Base-by-base conservation (phyloP, 331 rosid species). In the Dryas integrifolia region DNA sequence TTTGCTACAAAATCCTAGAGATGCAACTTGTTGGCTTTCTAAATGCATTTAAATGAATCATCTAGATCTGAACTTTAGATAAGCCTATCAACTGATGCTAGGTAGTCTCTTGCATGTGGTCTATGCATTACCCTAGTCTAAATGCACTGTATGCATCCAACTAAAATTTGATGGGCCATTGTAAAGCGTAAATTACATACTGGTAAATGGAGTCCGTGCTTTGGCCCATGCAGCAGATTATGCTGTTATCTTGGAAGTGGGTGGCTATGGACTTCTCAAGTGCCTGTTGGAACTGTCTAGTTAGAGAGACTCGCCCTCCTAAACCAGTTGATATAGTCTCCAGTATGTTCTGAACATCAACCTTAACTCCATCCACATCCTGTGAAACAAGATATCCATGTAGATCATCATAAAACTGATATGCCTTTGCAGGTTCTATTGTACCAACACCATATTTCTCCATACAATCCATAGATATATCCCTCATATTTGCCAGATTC, bases 171-270 rank as follows among this genome's bases (percentile, higher is more conserved):
- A 7, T 1, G 15, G 73, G 56, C 21, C 40, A 61, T 46, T 63
- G 51, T 4, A 77, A 69, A 16, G 76, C 52, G 58, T 43, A 11
- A 58, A 58, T 49, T 38, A 57, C 64, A 47, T 81, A 81, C 85
- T 81, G 82, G 82, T 77, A 82, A 57, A 82, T 57, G 70, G 85
- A 13, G 66, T 82, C 85, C 5, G 72, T 82, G 85, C 77, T 77
- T 53, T 62, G 73, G 57, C 82, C 82, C 85, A 82, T 82, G 77
- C 85, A 82, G 80, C 82, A 82, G 77, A 82, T 82, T 57, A 77
- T 77, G 77, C 74, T 69, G 76, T 82, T 82, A 77, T 82, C 85
- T 63, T 65, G 80, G 66, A 82, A 82, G 70, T 82, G 76, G 57
- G 61, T 65, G 7, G 80, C 77, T 48, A 77, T 73, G 69, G 85